Base-by-base conservation (phyloP, 495 filamentous ascomycete species). In the Aspergillus asperescens region DNA sequence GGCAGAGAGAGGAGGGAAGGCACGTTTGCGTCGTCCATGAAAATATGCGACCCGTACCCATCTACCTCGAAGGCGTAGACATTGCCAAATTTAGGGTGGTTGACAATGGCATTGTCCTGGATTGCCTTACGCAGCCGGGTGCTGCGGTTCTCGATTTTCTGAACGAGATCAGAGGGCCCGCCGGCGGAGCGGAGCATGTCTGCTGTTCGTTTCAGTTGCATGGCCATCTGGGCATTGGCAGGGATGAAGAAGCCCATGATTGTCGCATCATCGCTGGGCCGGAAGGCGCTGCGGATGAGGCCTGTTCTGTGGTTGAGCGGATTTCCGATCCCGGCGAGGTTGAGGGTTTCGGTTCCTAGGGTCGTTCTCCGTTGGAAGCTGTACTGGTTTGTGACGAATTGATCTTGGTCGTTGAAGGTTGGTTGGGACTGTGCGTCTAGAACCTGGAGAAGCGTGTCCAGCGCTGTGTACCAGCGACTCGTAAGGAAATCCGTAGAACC, bases 21-120 rank as follows among this genome's bases (percentile, higher is more conserved):
- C 31, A 97, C 80, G 58, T 99, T 99, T 10, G 93, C 93, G 64
- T 99, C 93, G 58, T 99, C 93, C 93, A 98, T 97, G 25, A 98
- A 67, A 44, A 95, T 87, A 4, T 81, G 77, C 10, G 87, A 90
- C 40, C 93, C 94, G 59, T 93, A 99, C 1, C 93, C 93, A 64
- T 99, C 93, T 12, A 97, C 89, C 68, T 99, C 93, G 63, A 86
- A 99, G 5, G 93, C 93, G 64, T 95, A 99, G 4, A 99, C 93
- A 18, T 86, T 73, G 24, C 94, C 94, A 56, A 85, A 95, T 35
- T 78, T 84, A 56, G 84, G 79, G 61, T 96, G 90, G 3, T 73
- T 68, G n/a, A 97, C 85, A 10, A 96, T 85, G n/a, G 88, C 93
- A 59, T 97, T 81, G 52, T 94, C 85, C 77, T 83, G 88, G 34